These are phyloP conservation scores for Wickerhamomyces pijperi DNA, from an alignment of 805 yeast species.

Conservation along the genomic window DNA sequence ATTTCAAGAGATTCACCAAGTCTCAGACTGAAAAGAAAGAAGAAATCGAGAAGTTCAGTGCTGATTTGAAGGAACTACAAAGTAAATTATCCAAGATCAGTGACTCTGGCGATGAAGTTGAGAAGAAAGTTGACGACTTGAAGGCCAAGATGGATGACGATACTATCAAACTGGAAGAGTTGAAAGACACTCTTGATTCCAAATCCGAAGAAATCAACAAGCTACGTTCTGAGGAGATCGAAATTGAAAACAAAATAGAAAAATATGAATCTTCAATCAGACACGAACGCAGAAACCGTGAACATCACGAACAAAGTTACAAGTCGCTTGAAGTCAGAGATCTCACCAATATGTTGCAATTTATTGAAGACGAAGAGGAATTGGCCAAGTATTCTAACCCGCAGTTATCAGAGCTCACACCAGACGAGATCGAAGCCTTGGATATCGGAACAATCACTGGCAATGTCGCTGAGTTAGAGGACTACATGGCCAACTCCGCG, in stretches of 20 bases:
- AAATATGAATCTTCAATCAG: conserved; percentile 34
- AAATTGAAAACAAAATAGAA: conserved; percentile 52
- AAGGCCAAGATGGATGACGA: conserved; percentile 25
- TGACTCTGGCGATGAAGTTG: conserved; percentile 21
- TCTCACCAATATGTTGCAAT: conserved; percentile 21
- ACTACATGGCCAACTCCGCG: conserved; percentile 40
- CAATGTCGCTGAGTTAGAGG: conserved; percentile 45
- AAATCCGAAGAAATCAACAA: conserved; percentile 37
- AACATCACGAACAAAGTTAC: conserved; percentile 23
- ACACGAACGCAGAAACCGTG: conserved; percentile 19
- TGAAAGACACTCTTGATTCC: conserved; percentile 29
- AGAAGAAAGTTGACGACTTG: conserved; percentile 21
- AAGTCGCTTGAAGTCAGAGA: conserved; percentile 41
- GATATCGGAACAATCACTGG: conserved; percentile 37
- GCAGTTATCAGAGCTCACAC: conserved; percentile 31
- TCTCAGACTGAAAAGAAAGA: conserved; percentile 31
- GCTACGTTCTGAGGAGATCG: conserved; percentile 55
- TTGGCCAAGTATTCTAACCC: conserved; percentile 13
- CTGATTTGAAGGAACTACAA: conserved; percentile 25
- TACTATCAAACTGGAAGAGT: conserved; percentile 27
- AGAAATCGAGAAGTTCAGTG: conserved; percentile 30
- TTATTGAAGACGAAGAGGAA: conserved; percentile 21
- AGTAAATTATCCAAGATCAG: conserved; percentile 17
- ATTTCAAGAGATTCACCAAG: conserved; percentile 42
- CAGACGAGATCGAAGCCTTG: conserved; percentile 37